Percentiles rank a stretch among this genome's conserved stretches.
Evolutionary conservation across 2,329 filamentous ascomycete genomes (phyloP).

Genomic region (Stromatinia cepivora): DNA sequence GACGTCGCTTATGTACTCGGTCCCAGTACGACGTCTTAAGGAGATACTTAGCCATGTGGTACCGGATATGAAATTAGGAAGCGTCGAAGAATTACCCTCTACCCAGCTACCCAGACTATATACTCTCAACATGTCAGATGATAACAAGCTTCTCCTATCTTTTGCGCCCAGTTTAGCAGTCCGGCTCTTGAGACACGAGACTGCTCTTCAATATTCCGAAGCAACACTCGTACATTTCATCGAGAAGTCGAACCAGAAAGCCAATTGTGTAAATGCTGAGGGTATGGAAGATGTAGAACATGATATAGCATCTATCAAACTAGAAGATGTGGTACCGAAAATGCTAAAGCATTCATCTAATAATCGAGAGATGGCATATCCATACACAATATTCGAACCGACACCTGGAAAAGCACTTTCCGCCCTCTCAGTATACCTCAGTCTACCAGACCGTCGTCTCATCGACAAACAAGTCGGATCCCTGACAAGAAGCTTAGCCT

Average conservation of each 20-base stretch:
- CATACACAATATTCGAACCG: conserved; percentile 39
- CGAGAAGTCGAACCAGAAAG: conserved; percentile 24
- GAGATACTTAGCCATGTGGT: conserved; percentile 37
- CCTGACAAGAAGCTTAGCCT: conserved; percentile 36
- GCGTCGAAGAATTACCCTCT: conserved; percentile 39
- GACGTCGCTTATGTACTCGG: conserved; percentile 38
- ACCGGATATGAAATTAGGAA: conserved; percentile 34
- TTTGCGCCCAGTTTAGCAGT: conserved; percentile 37
- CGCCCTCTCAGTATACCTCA: conserved; percentile 35
- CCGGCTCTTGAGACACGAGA: conserved; percentile 39
- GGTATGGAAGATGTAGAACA: neutral
- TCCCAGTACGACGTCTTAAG: conserved; percentile 38
- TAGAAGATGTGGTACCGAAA: conserved; percentile 35
- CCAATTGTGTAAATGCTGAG: neutral
- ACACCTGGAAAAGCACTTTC: conserved; percentile 35
- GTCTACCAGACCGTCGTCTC: conserved; percentile 30
- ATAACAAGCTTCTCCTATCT: conserved; percentile 36
- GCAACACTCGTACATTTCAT: conserved; percentile 38
- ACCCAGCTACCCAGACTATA: conserved; percentile 40
- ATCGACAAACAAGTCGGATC: conserved; percentile 38
- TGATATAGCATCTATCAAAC: conserved; percentile 14
- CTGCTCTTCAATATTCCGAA: conserved; percentile 37
- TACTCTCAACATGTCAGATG: conserved; percentile 38
- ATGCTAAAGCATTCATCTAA: conserved; percentile 40
- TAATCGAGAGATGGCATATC: conserved; percentile 38